These are phyloP conservation scores for Xylaria castorea DNA, from an alignment of 495 filamentous ascomycete species.

Conservation along the genomic window DNA sequence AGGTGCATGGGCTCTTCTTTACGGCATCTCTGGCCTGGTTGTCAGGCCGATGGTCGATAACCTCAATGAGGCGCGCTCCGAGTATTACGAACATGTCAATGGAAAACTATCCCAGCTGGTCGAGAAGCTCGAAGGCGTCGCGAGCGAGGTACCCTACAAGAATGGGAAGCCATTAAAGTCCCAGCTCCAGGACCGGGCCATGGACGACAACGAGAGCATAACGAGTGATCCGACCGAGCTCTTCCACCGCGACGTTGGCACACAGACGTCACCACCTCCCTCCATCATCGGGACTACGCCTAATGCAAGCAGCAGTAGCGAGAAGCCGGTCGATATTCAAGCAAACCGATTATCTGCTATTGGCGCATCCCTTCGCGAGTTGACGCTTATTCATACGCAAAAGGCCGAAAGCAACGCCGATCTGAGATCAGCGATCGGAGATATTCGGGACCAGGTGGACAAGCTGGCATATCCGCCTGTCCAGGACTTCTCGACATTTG, in stretches of 20 bases:
- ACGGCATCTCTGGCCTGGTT: constrained; percentile 81
- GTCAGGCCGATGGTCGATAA: constrained; percentile 81
- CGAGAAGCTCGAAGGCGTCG: constrained; percentile 70
- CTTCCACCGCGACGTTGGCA: constrained; percentile 88
- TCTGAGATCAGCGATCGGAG: constrained; percentile 52
- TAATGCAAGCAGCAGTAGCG: constrained; percentile 36
- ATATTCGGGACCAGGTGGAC: constrained; percentile 56
- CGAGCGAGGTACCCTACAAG: constrained; percentile 61
- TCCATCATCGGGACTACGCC: constrained; percentile 35
- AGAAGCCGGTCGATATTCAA: constrained; percentile 51
- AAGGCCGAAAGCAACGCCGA: constrained; percentile 47
- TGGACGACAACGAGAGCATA: constrained; percentile 48
- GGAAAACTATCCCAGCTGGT: constrained; percentile 73
- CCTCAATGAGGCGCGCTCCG: constrained; percentile 79
- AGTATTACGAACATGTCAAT: constrained; percentile 71
- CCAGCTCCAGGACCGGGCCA: constrained; percentile 25
- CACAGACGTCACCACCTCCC: constrained; percentile 75
- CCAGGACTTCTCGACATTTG: constrained; percentile 38
- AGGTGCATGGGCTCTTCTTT: constrained; percentile 72
- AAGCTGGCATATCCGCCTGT: constrained; percentile 46
- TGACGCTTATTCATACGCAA: constrained; percentile 54
- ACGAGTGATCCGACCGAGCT: constrained; percentile 77
- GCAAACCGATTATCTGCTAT: constrained; percentile 42
- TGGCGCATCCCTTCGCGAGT: constrained; percentile 57
- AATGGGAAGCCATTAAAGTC: constrained; percentile 31